These are phyloP conservation scores for Fraxinus quadrangulata DNA, from an alignment of 257 asterid species.

Conservation along the genomic window DNA sequence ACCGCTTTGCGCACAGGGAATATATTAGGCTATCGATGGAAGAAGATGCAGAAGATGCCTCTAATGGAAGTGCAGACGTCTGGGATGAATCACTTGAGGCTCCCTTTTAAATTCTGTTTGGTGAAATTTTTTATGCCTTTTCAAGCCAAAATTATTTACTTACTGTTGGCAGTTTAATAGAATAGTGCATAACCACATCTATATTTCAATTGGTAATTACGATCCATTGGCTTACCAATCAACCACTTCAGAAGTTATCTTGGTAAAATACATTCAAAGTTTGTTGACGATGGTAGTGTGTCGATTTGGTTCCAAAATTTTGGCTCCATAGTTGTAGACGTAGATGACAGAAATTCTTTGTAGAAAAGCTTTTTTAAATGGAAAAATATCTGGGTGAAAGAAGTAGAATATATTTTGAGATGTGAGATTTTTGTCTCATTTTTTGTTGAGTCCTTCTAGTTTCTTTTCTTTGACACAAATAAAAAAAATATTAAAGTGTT, in stretches of 20 bases:
- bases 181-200: background rate
- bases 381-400: background rate
- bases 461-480: background rate
- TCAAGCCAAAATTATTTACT: constrained; percentile 11
- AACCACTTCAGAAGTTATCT: background rate
- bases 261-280: background rate
- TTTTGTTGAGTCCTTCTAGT: background rate
- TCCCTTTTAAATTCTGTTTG: constrained; percentile 75
- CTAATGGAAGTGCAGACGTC: constrained; percentile 98
- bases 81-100: constrained; percentile 99
- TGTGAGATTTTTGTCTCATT: background rate
- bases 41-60: constrained; percentile 99
- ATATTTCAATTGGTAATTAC: constrained; percentile 1
- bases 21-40: constrained; percentile 99
- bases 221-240: background rate
- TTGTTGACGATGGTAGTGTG: background rate
- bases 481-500: background rate
- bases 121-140: constrained; percentile 40
- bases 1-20: constrained; percentile 98
- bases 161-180: background rate
- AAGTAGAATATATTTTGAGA: background rate
- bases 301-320: background rate
- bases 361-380: background rate
- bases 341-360: background rate
- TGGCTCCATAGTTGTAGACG: background rate